Evolutionary conservation across 371 early-diverging fungal species (phyloP).

Genomic region (Syncephalastrum sp.): DNA sequence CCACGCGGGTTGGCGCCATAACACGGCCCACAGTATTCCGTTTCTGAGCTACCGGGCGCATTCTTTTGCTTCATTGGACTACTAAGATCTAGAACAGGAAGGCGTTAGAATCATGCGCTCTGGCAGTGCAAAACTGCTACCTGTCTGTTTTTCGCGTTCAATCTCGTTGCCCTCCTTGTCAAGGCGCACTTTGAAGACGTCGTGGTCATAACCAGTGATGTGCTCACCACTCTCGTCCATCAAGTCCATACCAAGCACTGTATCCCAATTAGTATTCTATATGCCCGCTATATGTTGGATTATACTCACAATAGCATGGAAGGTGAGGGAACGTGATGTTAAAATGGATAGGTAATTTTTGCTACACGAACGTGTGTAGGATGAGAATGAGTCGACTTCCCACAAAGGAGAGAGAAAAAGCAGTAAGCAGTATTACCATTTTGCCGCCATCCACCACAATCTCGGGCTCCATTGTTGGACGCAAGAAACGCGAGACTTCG

Average conservation of each 20-base stretch:
- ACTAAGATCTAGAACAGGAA: slow-evolving; percentile 7
- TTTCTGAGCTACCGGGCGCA: neutral
- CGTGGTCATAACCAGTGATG: slow-evolving; percentile 76
- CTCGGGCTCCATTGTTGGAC: slow-evolving; percentile 66
- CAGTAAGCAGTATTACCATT: slow-evolving; percentile 31
- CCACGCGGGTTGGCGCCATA: slow-evolving; percentile 75
- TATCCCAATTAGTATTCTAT: neutral
- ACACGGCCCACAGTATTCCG: slow-evolving; percentile 84
- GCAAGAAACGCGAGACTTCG: slow-evolving; percentile 77
- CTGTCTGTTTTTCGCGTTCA: slow-evolving; percentile 49
- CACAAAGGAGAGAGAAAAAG: neutral
- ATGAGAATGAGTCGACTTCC: neutral
- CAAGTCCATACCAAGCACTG: slow-evolving; percentile 86
- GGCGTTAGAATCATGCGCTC: neutral
- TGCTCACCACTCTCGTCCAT: slow-evolving; percentile 91
- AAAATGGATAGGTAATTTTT: slow-evolving; percentile 82
- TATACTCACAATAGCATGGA: slow-evolving; percentile 79
- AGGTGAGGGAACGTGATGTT: slow-evolving; percentile 89
- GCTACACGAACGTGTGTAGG: slow-evolving; percentile 22
- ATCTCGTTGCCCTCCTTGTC: slow-evolving; percentile 69
- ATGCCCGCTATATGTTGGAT: neutral
- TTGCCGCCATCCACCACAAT: slow-evolving; percentile 84
- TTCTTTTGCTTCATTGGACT: slow-evolving; percentile 5
- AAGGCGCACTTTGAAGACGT: slow-evolving; percentile 79
- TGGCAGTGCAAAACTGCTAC: slow-evolving; percentile 18